A percentile compares a stretch with the other conserved stretches of the same genome.
These are phyloP conservation scores for Ascochyta lentis DNA, from an alignment of 2,329 filamentous ascomycete species.

Conservation along the genomic window DNA sequence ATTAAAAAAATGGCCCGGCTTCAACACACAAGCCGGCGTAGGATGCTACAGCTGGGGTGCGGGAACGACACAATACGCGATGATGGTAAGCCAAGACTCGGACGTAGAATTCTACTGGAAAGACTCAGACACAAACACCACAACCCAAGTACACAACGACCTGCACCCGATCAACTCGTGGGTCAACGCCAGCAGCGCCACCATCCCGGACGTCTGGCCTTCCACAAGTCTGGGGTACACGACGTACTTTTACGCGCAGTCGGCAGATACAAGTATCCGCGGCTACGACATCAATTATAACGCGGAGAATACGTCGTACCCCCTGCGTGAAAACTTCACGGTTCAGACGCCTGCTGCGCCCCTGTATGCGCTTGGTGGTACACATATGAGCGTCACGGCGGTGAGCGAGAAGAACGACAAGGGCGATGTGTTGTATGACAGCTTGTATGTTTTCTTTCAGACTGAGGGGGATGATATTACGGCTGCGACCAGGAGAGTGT, in stretches of 20 bases:
- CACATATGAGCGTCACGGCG: slow-evolving; percentile 50
- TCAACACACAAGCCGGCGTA: slow-evolving; percentile 54
- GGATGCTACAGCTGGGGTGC: slow-evolving; percentile 55
- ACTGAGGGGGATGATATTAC: slow-evolving; percentile 39
- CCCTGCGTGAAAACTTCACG: slow-evolving; percentile 38
- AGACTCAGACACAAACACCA: slow-evolving; percentile 47
- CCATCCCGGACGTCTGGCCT: slow-evolving; percentile 49
- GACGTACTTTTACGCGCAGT: slow-evolving; percentile 53
- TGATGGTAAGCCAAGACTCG: slow-evolving; percentile 51
- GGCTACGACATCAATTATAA: slow-evolving; percentile 50
- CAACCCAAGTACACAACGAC: slow-evolving; percentile 28
- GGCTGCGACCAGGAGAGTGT: slow-evolving; percentile 33
- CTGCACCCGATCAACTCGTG: slow-evolving; percentile 52
- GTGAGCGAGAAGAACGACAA: slow-evolving; percentile 35
- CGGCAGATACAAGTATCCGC: slow-evolving; percentile 43
- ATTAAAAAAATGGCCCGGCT: slow-evolving; percentile 47
- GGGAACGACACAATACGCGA: slow-evolving; percentile 51
- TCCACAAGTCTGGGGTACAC: slow-evolving; percentile 52
- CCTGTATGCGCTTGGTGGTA: slow-evolving; percentile 45
- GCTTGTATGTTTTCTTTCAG: slow-evolving; percentile 45
- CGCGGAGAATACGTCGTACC: slow-evolving; percentile 49
- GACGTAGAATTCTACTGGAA: slow-evolving; percentile 54
- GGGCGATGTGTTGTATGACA: slow-evolving; percentile 28
- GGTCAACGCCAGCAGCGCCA: slow-evolving; percentile 34
- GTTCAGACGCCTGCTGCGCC: slow-evolving; percentile 40